Evolutionary conservation across 176 grass and related monocot genomes (phyloP).

Genomic region (Hyparrhenia diplandra): DNA sequence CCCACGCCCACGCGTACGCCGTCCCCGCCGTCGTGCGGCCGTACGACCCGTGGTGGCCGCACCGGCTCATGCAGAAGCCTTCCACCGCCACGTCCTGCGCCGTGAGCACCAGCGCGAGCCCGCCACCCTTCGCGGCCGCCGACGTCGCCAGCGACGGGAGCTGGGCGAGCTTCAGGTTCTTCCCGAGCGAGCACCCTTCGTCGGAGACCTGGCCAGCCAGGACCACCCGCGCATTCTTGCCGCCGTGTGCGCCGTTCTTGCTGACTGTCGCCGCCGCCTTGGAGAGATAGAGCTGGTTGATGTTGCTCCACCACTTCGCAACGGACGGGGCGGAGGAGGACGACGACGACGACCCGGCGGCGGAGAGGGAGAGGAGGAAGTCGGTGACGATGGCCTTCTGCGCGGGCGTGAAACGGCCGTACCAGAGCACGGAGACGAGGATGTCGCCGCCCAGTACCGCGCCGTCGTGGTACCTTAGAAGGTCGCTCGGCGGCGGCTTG

Average conservation of each 20-base stretch:
- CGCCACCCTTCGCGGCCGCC: not conserved
- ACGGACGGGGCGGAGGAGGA: constrained; percentile 25
- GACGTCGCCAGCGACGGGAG: constrained; percentile 28
- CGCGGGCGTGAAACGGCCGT: constrained; percentile 53
- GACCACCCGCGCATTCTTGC: not conserved
- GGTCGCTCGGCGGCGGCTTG: constrained; percentile 19
- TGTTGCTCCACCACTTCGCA: constrained; percentile 47
- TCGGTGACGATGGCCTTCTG: constrained; percentile 67
- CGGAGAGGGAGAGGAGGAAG: constrained; percentile 51
- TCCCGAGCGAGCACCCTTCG: constrained; percentile 46
- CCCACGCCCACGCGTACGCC: constrained; percentile 41
- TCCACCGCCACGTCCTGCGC: constrained; percentile 56
- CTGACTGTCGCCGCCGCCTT: not conserved
- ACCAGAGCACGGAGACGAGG: constrained; percentile 56
- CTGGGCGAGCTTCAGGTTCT: constrained; percentile 33
- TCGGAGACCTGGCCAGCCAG: constrained; percentile 30
- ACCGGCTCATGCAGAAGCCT: constrained; percentile 49
- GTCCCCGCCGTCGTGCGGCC: not conserved
- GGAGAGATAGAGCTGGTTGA: constrained; percentile 27
- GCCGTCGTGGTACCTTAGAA: constrained; percentile 59
- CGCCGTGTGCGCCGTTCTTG: not conserved
- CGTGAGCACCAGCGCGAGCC: constrained; percentile 55
- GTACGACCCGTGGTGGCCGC: constrained; percentile 41
- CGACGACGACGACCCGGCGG: not conserved
- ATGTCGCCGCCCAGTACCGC: constrained; percentile 47